These are phyloP conservation scores for Artemisia tridentata DNA, from an alignment of 129 eudicot genomes.

Conservation along the genomic window DNA sequence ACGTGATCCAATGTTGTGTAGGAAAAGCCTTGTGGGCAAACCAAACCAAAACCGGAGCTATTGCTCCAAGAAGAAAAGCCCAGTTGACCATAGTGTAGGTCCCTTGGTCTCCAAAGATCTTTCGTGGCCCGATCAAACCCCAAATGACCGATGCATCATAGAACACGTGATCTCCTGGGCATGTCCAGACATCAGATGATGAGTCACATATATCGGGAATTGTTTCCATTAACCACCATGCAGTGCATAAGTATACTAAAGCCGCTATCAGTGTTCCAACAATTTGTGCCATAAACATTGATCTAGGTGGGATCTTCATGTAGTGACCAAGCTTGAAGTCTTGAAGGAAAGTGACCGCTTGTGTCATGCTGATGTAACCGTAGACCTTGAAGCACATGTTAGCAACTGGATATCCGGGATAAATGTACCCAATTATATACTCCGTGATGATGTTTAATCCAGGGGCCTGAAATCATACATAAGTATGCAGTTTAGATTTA, in stretches of 20 bases:
- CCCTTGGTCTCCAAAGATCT: slow-evolving; percentile 81
- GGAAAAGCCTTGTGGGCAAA: slow-evolving; percentile 75
- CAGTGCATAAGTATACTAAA: slow-evolving; percentile 65
- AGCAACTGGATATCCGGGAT: slow-evolving; percentile 97
- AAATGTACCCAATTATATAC: slow-evolving; percentile 89
- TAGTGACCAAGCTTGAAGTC: slow-evolving; percentile 94
- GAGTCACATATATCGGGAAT: slow-evolving; percentile 70
- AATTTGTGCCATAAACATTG: slow-evolving; percentile 91
- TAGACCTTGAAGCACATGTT: slow-evolving; percentile 98
- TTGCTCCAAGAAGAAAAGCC: slow-evolving; percentile 78
- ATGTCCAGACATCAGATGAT: slow-evolving; percentile 69
- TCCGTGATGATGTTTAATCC: slow-evolving; percentile 93
- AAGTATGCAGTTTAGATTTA: neutral
- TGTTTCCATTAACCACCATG: slow-evolving; percentile 90
- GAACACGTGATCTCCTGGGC: slow-evolving; percentile 74
- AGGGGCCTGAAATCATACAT: slow-evolving; percentile 52
- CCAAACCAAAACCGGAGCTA: slow-evolving; percentile 89
- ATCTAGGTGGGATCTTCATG: slow-evolving; percentile 90
- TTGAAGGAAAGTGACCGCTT: slow-evolving; percentile 80
- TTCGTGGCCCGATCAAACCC: slow-evolving; percentile 90
- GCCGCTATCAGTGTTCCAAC: slow-evolving; percentile 72
- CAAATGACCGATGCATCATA: slow-evolving; percentile 88
- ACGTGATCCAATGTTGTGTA: slow-evolving; percentile 65
- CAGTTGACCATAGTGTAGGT: slow-evolving; percentile 67
- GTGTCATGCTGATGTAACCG: slow-evolving; percentile 94